Percentiles rank a stretch among this genome's conserved stretches.
Conservation (phyloP, 2,329 filamentous ascomycete genomes). For the Daldinia sp. region DNA sequence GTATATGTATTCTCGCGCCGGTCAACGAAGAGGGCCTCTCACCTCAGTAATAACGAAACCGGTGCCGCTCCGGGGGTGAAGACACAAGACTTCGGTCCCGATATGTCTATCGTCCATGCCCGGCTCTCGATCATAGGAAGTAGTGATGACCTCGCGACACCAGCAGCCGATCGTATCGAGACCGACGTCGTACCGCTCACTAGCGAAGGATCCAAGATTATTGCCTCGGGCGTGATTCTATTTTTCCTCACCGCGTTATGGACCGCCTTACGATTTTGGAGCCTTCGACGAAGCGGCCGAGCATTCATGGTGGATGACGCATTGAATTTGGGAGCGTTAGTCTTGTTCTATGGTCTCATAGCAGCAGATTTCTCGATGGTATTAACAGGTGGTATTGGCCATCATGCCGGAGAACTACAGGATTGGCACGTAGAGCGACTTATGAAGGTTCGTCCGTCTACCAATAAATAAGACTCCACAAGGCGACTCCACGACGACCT, state of each 20-base stretch:
- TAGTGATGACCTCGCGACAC: constrained; percentile 10
- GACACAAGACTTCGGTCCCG: constrained; percentile 11
- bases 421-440: constrained; percentile 36
- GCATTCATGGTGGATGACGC: constrained; percentile 30
- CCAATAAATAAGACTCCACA: not conserved
- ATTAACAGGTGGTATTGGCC: constrained; percentile 28
- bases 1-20: constrained; percentile 16
- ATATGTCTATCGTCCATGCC: constrained; percentile 25
- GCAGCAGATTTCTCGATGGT: constrained; percentile 30
- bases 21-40: constrained; percentile 17
- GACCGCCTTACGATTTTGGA: constrained; percentile 35
- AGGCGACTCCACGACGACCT: not conserved
- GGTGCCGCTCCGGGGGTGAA: constrained; percentile 10
- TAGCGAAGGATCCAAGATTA: constrained; percentile 26
- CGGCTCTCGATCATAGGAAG: constrained; percentile 14
- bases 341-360: constrained; percentile 31
- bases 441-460: constrained; percentile 30
- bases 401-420: constrained; percentile 44
- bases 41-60: constrained; percentile 12
- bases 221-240: constrained; percentile 20
- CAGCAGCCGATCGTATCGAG: constrained; percentile 5
- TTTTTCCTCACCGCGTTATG: constrained; percentile 31
- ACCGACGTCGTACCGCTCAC: constrained; percentile 30
- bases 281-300: constrained; percentile 23
- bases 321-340: constrained; percentile 27